Conservation (phyloP, 2,329 filamentous ascomycete genomes). For the Penicillium fuscoglaucum region DNA sequence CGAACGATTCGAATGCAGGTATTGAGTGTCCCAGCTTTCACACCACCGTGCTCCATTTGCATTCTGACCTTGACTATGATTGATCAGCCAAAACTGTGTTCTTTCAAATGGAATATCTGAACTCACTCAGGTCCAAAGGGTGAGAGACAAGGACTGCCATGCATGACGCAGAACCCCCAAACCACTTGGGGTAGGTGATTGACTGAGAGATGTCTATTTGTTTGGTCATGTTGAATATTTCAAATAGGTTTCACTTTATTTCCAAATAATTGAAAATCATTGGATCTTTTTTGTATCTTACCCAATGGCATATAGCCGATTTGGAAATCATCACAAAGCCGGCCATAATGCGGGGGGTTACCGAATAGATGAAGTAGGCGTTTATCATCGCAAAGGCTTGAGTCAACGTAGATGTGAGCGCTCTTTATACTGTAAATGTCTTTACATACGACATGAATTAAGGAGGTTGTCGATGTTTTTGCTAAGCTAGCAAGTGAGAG, state of each 20-base stretch:
- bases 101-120: not conserved
- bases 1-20: conserved; percentile 22
- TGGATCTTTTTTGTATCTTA: not conserved
- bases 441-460: not conserved
- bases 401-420: not conserved
- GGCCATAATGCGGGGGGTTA: not conserved
- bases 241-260: not conserved
- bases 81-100: not conserved
- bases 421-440: not conserved
- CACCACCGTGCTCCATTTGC: conserved; percentile 21
- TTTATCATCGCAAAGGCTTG: not conserved
- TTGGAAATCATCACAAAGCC: not conserved
- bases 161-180: conserved; percentile 30
- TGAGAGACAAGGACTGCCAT: conserved; percentile 31
- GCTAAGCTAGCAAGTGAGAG: not conserved
- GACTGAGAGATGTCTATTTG: not conserved
- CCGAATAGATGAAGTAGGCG: not conserved
- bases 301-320: conserved; percentile 7
- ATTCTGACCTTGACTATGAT: conserved; percentile 27
- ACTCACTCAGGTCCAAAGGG: conserved; percentile 28
- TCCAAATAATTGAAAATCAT: not conserved
- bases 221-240: not conserved
- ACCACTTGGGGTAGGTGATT: conserved; percentile 21
- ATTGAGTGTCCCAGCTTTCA: conserved; percentile 14
- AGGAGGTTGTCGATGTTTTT: not conserved